Evolutionary conservation across 1,284 basidiomycete species (phyloP).

Genomic region (Naganishia sp.): DNA sequence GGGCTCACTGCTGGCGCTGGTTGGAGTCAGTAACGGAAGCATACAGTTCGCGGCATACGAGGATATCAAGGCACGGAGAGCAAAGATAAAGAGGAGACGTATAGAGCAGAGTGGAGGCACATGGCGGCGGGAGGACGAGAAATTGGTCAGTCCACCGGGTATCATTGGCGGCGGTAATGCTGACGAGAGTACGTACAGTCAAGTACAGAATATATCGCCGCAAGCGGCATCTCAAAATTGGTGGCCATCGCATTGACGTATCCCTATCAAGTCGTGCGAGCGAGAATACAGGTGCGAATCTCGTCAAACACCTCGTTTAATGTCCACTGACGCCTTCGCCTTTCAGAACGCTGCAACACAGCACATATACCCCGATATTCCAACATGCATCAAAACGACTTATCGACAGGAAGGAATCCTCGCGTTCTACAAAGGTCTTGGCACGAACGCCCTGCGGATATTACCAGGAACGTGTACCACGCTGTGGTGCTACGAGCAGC

Average conservation of each 20-base stretch:
- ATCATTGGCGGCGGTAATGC: not conserved
- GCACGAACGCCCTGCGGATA: constrained; percentile 93
- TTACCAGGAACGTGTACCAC: constrained; percentile 97
- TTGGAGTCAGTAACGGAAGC: constrained; percentile 94
- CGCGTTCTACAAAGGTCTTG: constrained; percentile 94
- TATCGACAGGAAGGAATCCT: constrained; percentile 75
- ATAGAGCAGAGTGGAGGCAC: constrained; percentile 63
- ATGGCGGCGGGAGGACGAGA: constrained; percentile 74
- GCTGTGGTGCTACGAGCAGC: constrained; percentile 96
- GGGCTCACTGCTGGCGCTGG: constrained; percentile 82
- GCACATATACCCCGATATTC: constrained; percentile 74
- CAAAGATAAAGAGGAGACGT: constrained; percentile 69
- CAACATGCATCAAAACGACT: constrained; percentile 73
- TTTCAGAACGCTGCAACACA: constrained; percentile 35
- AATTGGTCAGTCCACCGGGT: constrained; percentile 64
- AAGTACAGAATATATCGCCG: constrained; percentile 86
- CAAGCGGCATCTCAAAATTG: constrained; percentile 89
- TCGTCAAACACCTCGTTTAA: not conserved
- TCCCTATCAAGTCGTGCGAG: constrained; percentile 95
- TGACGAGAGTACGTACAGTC: constrained; percentile 60
- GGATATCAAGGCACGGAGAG: constrained; percentile 87
- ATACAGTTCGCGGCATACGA: constrained; percentile 97
- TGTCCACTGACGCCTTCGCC: constrained; percentile 59
- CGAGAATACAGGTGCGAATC: constrained; percentile 77
- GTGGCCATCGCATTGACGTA: constrained; percentile 84